Base-by-base conservation (phyloP, 1,284 basidiomycete genomes). In the Pisolithus thermaeus region DNA sequence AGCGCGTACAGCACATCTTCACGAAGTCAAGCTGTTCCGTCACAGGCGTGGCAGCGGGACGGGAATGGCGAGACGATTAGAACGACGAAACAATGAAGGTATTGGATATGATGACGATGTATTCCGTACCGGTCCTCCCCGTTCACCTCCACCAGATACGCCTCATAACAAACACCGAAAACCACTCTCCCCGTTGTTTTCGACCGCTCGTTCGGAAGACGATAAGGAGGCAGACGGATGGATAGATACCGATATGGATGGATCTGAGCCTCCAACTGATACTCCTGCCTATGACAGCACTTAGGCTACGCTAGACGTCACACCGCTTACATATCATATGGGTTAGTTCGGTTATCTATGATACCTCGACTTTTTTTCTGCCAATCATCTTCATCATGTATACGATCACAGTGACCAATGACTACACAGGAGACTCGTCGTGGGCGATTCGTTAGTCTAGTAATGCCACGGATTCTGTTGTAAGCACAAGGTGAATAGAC, bases 1-100 rank as follows among this genome's bases (percentile, higher is more conserved):
- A 79, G 86, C 84, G 22, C 72, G 83, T 42, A 84, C 74, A 4
- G 82, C 87, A 2, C 87, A 89, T 70, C 56, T 89, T 54, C 87
- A 89, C 58, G 84, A 87, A 61, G 78, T 87, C 54, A 73, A 73
- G 52, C 42, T 44, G 1, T 27, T 36, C 12, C 57, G 46, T 4
- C 60, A 53, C 44, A 47, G 52, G 25, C 48, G 53, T 0, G 59
- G 54, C 2, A 56, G 56, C 32, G 52, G 47, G 1, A 41, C 53
- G 1, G 51, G 42, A 25, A 35, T 35, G 12, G 25, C 42, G 2
- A 25, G 40, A 11, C 20, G 14, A 7, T 3, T 25, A 25, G 23
- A 43, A 12, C 64, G 44, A 44, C 50, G 55, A 7, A 11, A 49
- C 36, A 59, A 35, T 43, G 59, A 62, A 32, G 64, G 58, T 32